Evolutionary conservation across 2,329 filamentous ascomycete species (phyloP), one percentile per base, ranked within the genome.

Genomic region (Setomelanomma holmii): DNA sequence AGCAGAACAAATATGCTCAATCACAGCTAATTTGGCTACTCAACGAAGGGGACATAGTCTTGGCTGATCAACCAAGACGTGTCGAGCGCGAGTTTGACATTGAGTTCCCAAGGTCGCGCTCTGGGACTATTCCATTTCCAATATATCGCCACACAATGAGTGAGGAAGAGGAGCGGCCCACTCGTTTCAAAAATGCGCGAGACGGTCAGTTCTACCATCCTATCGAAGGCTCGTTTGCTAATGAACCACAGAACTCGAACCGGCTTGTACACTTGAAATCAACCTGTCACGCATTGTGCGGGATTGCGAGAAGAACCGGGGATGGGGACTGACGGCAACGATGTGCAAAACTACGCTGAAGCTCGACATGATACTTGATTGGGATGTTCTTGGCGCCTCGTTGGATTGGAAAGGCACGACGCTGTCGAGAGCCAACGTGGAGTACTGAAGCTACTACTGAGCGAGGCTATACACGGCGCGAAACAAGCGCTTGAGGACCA

Each of bases 31-130:
- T 51, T 1, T 64, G 58, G 55, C 19, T 64, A 4, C 21, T 64
- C n/a, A 58, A 55, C 20, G 62, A 63, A 43, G 61, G 60, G 2
- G 61, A 64, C 36, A 19, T 63, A 3, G 30, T 63, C n/a, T 34
- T 59, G 7, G 49, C 49, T 4, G 50, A 53, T 17, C 14, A 51
- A 20, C 46, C 50, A 6, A 24, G 45, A 11, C 44, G 4, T 23
- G 53, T 43, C 1, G 48, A 55, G 34, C 39, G 48, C 8, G 42
- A 51, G 2, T 53, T 61, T n/a, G 39, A 41, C 14, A 27, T 59
- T 5, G 38, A 35, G 11, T 55, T 61, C 19, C 30, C 23, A 2
- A 56, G 51, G 43, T 33, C 33, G 1, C 44, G 53, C 23, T 5
- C 27, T 3, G 48, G 40, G 20, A 41, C 5, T 3, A 39, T 46